phyloP scores from a whole-genome alignment of 2,329 filamentous ascomycete genomes.

The Penicillium janthinellum region DNA sequence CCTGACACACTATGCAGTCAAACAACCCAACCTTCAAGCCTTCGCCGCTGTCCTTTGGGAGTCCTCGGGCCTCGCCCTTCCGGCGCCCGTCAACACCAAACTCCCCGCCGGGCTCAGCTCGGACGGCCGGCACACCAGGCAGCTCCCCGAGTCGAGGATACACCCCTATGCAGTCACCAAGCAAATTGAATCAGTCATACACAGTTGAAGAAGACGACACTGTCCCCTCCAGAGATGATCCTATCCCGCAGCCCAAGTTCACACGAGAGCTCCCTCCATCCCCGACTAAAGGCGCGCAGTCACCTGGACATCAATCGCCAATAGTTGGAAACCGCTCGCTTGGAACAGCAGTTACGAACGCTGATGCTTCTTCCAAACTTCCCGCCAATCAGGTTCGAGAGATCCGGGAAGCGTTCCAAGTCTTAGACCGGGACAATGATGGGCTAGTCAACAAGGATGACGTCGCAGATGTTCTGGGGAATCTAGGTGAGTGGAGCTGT shows the following conservation, averaged over 20 bases:
- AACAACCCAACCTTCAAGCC: slow-evolving; percentile 68
- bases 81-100: slow-evolving; percentile 66
- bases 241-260: slow-evolving; percentile 39
- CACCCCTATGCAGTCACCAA: slow-evolving; percentile 49
- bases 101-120: slow-evolving; percentile 56
- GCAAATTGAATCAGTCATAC: slow-evolving; percentile 51
- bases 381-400: slow-evolving; percentile 81
- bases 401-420: slow-evolving; percentile 89
- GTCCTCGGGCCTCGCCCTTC: slow-evolving; percentile 69
- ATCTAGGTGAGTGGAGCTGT: slow-evolving; percentile 63
- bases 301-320: slow-evolving; percentile 32
- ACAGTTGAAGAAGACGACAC: slow-evolving; percentile 46
- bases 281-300: slow-evolving; percentile 40
- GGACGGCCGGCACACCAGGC: slow-evolving; percentile 49
- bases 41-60: slow-evolving; percentile 71
- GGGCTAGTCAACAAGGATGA: slow-evolving; percentile 80
- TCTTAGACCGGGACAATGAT: slow-evolving; percentile 86
- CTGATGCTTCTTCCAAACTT: slow-evolving; percentile 53
- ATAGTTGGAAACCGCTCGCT: slow-evolving; percentile 30
- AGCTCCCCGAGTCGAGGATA: slow-evolving; percentile 46
- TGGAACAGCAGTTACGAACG: slow-evolving; percentile 27
- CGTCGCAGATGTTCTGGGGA: slow-evolving; percentile 81
- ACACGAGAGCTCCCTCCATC: slow-evolving; percentile 42
- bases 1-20: slow-evolving; percentile 27
- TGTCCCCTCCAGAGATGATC: slow-evolving; percentile 31